Base-by-base conservation (phyloP, 495 filamentous ascomycete genomes). In the Aspergillus panamensis region DNA sequence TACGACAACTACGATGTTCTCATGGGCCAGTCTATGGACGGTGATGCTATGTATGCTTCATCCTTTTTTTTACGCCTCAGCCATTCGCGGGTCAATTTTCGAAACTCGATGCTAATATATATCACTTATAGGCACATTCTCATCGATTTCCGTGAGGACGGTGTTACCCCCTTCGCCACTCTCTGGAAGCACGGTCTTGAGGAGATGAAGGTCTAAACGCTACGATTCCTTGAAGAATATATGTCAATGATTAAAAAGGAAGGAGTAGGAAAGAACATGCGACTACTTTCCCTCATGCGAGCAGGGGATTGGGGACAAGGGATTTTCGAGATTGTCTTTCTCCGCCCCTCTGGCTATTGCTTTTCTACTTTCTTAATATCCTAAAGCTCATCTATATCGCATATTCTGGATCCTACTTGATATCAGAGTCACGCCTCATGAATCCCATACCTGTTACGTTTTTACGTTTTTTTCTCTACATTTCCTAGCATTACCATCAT, bases 1-100 rank as follows among this genome's bases (percentile, higher is more conserved):
- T 96, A 96, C 82, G 90, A 93, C 77, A 88, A 98, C 81, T 96
- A 85, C 72, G 94, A 97, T 66, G 90, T 96, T 75, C 89, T 92
- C 73, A 88, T 89, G 65, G 93, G 94, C 72, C 84, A 92, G 81
- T 87, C 83, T 60, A 93, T 92, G 90, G 84, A 96, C 69, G 84
- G 86, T 59, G 90, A 96, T 64, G 92, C 88, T 76, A 97, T 98
- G 94, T 89, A 73, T 63, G 79, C 80, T 42, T n/a, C 57, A 4
- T 30, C 20, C 9, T 31, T 9, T 29, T 25, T 25, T 14, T 48
- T 49, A 29, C 21, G 60, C 16, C 17, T 44, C 16, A 7, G 19
- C 16, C 9, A 25, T 25, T 25, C 25, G 25, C 5, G 25, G 25
- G 5, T 25, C 25, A 5, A 25, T 25, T 25, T 25, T 25, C 25